These are phyloP conservation scores for Macrocybe gigantea DNA, from an alignment of 768 basidiomycete species.

Conservation along the genomic window DNA sequence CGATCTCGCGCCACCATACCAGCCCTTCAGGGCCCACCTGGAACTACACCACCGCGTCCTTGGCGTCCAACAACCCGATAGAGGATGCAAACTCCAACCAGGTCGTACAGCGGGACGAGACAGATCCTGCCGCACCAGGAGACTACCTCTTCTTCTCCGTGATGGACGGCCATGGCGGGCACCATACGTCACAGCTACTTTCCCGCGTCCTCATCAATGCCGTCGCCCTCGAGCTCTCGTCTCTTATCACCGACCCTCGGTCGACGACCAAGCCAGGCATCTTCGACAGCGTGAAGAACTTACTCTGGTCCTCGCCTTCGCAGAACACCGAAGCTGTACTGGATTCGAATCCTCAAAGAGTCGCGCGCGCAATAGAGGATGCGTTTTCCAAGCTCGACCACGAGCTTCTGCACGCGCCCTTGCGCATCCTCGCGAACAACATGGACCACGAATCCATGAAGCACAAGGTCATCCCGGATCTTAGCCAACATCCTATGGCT, in stretches of 20 bases:
- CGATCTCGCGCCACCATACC: slow-evolving; percentile 35
- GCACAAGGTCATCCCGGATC: slow-evolving; percentile 51
- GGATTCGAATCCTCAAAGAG: slow-evolving; percentile 40
- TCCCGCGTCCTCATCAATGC: slow-evolving; percentile 81
- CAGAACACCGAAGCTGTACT: slow-evolving; percentile 14
- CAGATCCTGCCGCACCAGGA: slow-evolving; percentile 54
- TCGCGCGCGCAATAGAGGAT: slow-evolving; percentile 63
- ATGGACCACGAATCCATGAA: slow-evolving; percentile 46
- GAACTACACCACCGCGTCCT: slow-evolving; percentile 72
- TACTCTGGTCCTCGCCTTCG: slow-evolving; percentile 27
- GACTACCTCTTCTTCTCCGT: slow-evolving; percentile 83
- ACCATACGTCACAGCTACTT: slow-evolving; percentile 77
- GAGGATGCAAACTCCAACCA: slow-evolving; percentile 83
- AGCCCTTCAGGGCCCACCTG: slow-evolving; percentile 56
- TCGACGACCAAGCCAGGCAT: slow-evolving; percentile 22
- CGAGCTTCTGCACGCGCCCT: slow-evolving; percentile 76
- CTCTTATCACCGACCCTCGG: slow-evolving; percentile 36
- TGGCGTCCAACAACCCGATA: slow-evolving; percentile 85
- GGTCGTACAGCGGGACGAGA: slow-evolving; percentile 56
- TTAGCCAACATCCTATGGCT: slow-evolving; percentile 67
- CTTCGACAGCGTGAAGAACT: slow-evolving; percentile 32
- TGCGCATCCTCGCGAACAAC: slow-evolving; percentile 60
- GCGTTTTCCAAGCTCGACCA: slow-evolving; percentile 82
- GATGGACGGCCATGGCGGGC: slow-evolving; percentile 89
- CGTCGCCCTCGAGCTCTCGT: slow-evolving; percentile 68